Evolutionary conservation across 2,329 filamentous ascomycete species (phyloP), one percentile per base, ranked within the genome.

Genomic region (Zasmidium cellare): DNA sequence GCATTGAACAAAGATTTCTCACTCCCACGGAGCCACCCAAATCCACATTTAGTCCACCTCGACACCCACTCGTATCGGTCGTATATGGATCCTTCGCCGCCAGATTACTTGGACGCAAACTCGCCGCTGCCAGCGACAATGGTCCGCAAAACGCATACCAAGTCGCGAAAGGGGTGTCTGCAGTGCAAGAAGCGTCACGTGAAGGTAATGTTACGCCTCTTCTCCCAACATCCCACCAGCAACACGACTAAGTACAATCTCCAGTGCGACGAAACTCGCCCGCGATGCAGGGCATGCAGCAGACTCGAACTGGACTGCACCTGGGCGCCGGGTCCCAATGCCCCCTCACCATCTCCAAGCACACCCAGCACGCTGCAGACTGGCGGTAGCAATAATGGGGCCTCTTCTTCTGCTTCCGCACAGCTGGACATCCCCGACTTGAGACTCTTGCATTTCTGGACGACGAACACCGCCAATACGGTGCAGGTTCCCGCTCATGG

Each of bases 101-200:
- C 35, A 6, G 16, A 5, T 5, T 14, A 41, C 35, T 18, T 9
- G 12, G 35, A 41, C 7, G 35, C 35, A 41, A 14, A 41, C 35
- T 45, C 35, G 38, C 24, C 51, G 38, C 38, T 22, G 35, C 18
- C 35, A 19, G 18, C 46, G 44, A 56, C 25, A 23, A 59, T 58
- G 59, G 57, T 53, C 2, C 46, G 60, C 19, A 62, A 62, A 44
- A 48, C 59, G n/a, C 65, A 67, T 49, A 61, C 59, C 20, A 67
- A 67, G 56, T 59, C 59, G 16, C 55, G 63, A 1, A 57, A 53
- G 22, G 64, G 65, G 14, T 67, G 65, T 52, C 38, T 61, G 12
- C 35, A 51, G 38, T 67, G 65, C 53, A 67, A 66, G 55, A 51
- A 59, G 55, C 57, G 65, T 14, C 62, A 65, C 23, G 63, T 66